phyloP scores from a whole-genome alignment of 2,329 filamentous ascomycete species.

The Aspergillus sp. region DNA sequence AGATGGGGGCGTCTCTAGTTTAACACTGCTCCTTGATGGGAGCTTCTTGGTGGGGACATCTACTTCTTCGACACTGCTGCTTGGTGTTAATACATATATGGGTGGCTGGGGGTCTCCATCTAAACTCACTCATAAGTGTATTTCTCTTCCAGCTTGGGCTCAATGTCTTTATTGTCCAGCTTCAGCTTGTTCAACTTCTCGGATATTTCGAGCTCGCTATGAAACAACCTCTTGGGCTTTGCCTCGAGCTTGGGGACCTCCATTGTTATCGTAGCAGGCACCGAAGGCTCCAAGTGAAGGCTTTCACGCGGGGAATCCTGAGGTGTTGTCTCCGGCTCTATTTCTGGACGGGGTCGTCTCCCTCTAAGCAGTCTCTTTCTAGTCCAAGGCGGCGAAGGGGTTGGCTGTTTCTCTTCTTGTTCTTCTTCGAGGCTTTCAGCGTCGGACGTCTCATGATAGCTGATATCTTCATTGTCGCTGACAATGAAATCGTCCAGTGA shows the following conservation, averaged over 20 bases:
- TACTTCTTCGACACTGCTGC: slow-evolving; percentile 9
- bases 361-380: slow-evolving; percentile 40
- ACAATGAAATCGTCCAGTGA: slow-evolving; percentile 47
- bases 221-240: slow-evolving; percentile 23
- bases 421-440: slow-evolving; percentile 33
- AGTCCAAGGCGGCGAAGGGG: slow-evolving; percentile 24
- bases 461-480: slow-evolving; percentile 43
- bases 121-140: slow-evolving; percentile 2
- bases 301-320: slow-evolving; percentile 14
- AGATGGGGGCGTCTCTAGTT: slow-evolving; percentile 43
- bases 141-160: slow-evolving; percentile 21
- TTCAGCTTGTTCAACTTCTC: slow-evolving; percentile 26
- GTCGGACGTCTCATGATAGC: slow-evolving; percentile 36
- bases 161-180: slow-evolving; percentile 26
- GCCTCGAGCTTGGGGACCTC: slow-evolving; percentile 16
- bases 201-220: slow-evolving; percentile 25
- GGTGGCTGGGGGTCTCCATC: slow-evolving; percentile 20
- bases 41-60: slow-evolving; percentile 16
- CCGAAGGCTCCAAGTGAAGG: slow-evolving; percentile 24
- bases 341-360: slow-evolving; percentile 28
- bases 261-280: slow-evolving; percentile 23
- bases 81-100: neutral
- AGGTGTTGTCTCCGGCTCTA: slow-evolving; percentile 18
- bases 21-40: slow-evolving; percentile 9
- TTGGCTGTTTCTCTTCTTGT: slow-evolving; percentile 13